A percentile compares a stretch with the other conserved stretches of the same genome.
These are phyloP conservation scores for Leccinum broughii DNA, from an alignment of 768 basidiomycete species.

Conservation along the genomic window DNA sequence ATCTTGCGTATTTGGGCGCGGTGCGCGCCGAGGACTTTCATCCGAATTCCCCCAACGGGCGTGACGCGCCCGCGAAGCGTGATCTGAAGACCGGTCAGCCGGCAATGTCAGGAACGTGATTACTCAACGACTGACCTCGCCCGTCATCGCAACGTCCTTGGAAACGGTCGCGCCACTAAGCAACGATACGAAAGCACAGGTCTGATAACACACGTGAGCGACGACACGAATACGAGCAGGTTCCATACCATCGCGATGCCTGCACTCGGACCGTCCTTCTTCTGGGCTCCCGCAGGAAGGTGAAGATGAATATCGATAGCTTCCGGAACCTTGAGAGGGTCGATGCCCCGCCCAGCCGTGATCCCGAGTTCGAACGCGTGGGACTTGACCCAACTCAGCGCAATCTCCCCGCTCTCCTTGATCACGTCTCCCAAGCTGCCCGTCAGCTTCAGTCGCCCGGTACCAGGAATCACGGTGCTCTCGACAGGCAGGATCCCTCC, in stretches of 20 bases:
- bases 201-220: slow-evolving; percentile 37
- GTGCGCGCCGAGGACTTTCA: slow-evolving; percentile 89
- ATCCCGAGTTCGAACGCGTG: slow-evolving; percentile 80
- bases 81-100: slow-evolving; percentile 45
- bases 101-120: neutral
- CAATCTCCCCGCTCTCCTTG: slow-evolving; percentile 88
- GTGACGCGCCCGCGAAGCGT: slow-evolving; percentile 82
- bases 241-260: slow-evolving; percentile 79
- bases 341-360: slow-evolving; percentile 65
- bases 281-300: slow-evolving; percentile 85
- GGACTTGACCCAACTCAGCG: slow-evolving; percentile 89
- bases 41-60: slow-evolving; percentile 89
- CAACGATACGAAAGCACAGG: slow-evolving; percentile 84
- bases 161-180: slow-evolving; percentile 76
- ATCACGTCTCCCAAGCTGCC: slow-evolving; percentile 90
- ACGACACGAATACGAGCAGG: neutral
- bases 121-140: slow-evolving; percentile 55
- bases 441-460: slow-evolving; percentile 72
- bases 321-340: slow-evolving; percentile 73
- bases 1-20: slow-evolving; percentile 82
- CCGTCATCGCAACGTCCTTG: slow-evolving; percentile 82
- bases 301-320: slow-evolving; percentile 85
- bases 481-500: slow-evolving; percentile 86
- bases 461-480: slow-evolving; percentile 75
- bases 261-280: slow-evolving; percentile 92